Conservation (phyloP, 345 rosid genomes). For the Salix koriyanagi region DNA sequence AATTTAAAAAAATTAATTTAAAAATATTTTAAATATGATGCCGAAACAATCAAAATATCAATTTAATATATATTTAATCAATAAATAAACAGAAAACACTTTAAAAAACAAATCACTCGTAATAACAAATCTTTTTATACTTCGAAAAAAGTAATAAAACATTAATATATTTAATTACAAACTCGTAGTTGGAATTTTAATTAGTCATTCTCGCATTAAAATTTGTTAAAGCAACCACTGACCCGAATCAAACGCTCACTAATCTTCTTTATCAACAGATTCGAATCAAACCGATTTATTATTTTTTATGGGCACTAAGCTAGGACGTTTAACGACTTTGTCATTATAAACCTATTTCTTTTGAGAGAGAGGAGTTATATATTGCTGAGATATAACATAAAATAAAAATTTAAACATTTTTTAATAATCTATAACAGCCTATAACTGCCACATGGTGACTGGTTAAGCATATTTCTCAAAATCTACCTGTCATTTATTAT, state of each 20-base stretch:
- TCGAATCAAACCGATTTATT: neutral
- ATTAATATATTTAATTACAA: neutral
- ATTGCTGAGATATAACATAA: neutral
- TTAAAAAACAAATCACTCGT: no score
- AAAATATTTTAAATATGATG: no score
- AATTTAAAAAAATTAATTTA: no score
- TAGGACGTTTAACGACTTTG: neutral
- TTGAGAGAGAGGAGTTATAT: neutral
- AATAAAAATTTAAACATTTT: neutral
- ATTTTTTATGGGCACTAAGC: neutral
- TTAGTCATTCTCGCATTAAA: neutral
- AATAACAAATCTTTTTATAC: no score
- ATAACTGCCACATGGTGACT: neutral
- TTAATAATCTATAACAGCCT: neutral
- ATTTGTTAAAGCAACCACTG: neutral
- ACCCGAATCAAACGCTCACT: neutral
- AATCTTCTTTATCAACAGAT: neutral
- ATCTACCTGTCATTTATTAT: neutral
- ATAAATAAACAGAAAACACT: no score
- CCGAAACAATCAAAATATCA: no score
- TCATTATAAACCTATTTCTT: neutral
- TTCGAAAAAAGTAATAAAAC: no score
- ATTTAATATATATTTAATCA: no score
- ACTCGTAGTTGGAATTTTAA: neutral
- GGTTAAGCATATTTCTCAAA: neutral